These are phyloP conservation scores for Fraxinus quadrangulata DNA, from an alignment of 257 asterid genomes.

Conservation along the genomic window DNA sequence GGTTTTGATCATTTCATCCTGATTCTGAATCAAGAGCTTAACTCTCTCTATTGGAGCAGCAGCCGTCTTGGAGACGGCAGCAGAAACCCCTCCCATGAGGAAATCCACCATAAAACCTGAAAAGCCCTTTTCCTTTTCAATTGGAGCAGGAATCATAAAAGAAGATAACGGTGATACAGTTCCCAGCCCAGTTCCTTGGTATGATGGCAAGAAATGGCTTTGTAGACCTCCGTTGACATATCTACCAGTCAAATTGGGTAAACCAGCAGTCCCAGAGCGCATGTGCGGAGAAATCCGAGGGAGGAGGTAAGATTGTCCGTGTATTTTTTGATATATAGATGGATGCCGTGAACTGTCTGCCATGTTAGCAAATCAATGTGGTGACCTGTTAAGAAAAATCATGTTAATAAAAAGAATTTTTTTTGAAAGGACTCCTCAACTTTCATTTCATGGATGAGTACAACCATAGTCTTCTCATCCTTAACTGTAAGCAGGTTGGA, in stretches of 20 bases:
- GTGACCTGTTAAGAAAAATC: constrained; percentile 1
- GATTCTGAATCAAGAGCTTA: constrained; percentile 34
- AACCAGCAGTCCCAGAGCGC: neutral
- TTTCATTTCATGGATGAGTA: neutral
- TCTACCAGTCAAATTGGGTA: constrained; percentile 1
- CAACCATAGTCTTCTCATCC: neutral
- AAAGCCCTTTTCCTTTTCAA: constrained; percentile 19
- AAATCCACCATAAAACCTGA: constrained; percentile 23
- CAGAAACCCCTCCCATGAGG: constrained; percentile 41
- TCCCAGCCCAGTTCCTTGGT: constrained; percentile 11
- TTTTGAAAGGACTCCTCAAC: neutral
- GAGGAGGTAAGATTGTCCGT: constrained; percentile 11
- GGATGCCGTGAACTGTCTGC: constrained; percentile 13
- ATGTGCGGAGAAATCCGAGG: constrained; percentile 13
- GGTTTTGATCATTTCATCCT: constrained; percentile 33
- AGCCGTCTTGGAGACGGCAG: constrained; percentile 23
- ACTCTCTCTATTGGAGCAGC: constrained; percentile 31
- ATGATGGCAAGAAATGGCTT: constrained; percentile 7
- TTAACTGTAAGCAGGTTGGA: neutral
- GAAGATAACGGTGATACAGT: neutral
- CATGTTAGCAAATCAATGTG: neutral
- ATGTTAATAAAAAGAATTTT: neutral
- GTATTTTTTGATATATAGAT: constrained; percentile 19
- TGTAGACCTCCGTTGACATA: constrained; percentile 11
- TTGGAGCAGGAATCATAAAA: constrained; percentile 23